phyloP scores from a whole-genome alignment of 1,139 yeast genomes.

The Candida tunisiensis region DNA sequence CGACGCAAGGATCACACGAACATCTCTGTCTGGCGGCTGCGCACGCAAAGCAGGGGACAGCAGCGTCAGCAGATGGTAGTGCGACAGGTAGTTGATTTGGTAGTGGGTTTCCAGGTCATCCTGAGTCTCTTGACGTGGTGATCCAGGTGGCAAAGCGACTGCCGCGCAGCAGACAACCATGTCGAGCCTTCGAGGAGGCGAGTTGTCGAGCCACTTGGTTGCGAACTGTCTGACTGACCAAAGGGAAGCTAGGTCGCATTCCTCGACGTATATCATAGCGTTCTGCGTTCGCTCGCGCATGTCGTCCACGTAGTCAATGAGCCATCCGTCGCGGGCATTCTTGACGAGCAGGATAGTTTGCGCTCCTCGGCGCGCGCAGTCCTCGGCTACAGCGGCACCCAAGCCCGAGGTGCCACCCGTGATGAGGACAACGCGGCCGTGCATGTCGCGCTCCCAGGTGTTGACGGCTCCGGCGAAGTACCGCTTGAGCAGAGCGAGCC shows the following conservation, averaged over 20 bases:
- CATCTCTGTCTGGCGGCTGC: conserved; percentile 93
- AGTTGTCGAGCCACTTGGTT: conserved; percentile 82
- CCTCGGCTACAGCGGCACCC: conserved; percentile 62
- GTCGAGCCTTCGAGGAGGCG: conserved; percentile 81
- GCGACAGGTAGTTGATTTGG: conserved; percentile 68
- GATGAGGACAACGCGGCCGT: conserved; percentile 71
- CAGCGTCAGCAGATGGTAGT: conserved; percentile 62
- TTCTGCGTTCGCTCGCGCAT: conserved; percentile 55
- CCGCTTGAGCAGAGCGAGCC: conserved; percentile 37
- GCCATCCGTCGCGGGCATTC: conserved; percentile 53
- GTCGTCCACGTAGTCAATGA: conserved; percentile 63
- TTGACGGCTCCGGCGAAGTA: conserved; percentile 65
- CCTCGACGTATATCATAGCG: conserved; percentile 69
- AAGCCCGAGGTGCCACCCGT: conserved; percentile 85
- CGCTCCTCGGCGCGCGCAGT: conserved; percentile 70
- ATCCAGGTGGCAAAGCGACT: conserved; percentile 53
- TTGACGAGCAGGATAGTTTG: conserved; percentile 65
- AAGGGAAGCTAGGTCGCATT: conserved; percentile 64
- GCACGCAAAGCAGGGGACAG: conserved; percentile 66
- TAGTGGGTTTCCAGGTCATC: conserved; percentile 83
- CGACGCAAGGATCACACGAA: conserved; percentile 55
- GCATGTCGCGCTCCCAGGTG: conserved; percentile 85
- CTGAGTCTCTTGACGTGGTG: conserved; percentile 39
- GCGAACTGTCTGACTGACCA: conserved; percentile 79
- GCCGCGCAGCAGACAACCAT: conserved; percentile 83